phyloP scores from a whole-genome alignment of 495 filamentous ascomycete genomes.

The Daldinia decipiens region DNA sequence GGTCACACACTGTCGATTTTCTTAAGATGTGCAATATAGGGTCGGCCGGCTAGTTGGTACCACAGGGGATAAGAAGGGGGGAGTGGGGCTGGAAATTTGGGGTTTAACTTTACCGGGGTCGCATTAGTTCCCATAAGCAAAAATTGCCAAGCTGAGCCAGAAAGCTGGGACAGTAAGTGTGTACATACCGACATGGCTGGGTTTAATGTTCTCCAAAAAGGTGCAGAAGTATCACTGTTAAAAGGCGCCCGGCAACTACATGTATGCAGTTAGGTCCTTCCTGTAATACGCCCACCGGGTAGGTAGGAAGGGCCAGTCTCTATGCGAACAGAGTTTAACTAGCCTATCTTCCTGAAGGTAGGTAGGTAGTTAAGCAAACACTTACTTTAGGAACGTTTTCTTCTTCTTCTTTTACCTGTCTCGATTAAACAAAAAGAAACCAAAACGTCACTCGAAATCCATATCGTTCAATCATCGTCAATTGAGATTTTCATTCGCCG shows the following conservation, averaged over 20 bases:
- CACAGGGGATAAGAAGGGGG: constrained; percentile 21
- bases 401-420: not conserved
- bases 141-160: constrained; percentile 45
- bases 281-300: not conserved
- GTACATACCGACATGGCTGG: not conserved
- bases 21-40: constrained; percentile 61
- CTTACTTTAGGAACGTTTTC: not conserved
- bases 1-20: constrained; percentile 48
- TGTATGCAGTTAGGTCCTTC: constrained; percentile 12
- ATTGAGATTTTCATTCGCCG: not conserved
- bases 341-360: not conserved
- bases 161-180: constrained; percentile 3
- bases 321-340: not conserved
- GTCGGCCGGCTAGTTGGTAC: constrained; percentile 46
- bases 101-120: constrained; percentile 45
- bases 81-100: constrained; percentile 41
- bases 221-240: constrained; percentile 23
- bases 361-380: not conserved
- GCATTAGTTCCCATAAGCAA: constrained; percentile 48
- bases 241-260: constrained; percentile 31
- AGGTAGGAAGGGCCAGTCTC: not conserved
- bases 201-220: not conserved
- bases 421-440: not conserved
- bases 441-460: constrained; percentile 1
- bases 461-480: not conserved